Conservation (phyloP, 495 filamentous ascomycete genomes). For the Xylaria flabelliformis region DNA sequence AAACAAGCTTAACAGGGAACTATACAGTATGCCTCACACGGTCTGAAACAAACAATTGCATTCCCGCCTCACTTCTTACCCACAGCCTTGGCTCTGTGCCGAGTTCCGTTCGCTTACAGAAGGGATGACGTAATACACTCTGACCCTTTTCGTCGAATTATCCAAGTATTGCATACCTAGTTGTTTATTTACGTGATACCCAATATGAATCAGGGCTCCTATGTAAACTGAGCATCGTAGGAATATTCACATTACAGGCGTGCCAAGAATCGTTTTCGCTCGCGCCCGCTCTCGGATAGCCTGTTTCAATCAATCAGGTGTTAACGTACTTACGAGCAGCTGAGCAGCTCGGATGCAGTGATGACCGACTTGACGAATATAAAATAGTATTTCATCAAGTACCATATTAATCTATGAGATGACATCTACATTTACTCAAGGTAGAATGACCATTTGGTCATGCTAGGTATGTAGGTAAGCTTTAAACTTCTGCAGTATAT, state of each 20-base stretch:
- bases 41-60: background rate
- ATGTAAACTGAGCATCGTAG: background rate
- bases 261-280: background rate
- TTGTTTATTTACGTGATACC: too few species aligned
- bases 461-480: background rate
- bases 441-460: background rate
- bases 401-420: background rate
- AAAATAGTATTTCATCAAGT: background rate
- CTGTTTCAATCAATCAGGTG: too few species aligned
- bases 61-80: slow-evolving; percentile 2
- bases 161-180: background rate
- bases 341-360: too few species aligned
- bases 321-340: too few species aligned
- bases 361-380: background rate
- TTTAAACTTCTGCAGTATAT: slow-evolving; percentile 8
- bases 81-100: slow-evolving; percentile 5
- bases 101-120: slow-evolving; percentile 10
- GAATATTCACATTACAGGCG: too few species aligned
- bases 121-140: slow-evolving; percentile 1
- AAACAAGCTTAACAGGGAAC: background rate
- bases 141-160: too few species aligned
- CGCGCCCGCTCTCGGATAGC: too few species aligned
- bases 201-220: background rate
- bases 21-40: slow-evolving; percentile 10
- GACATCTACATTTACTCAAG: background rate